Base-by-base conservation (phyloP, 2,329 filamentous ascomycete genomes). In the Penicillium janthinellum region DNA sequence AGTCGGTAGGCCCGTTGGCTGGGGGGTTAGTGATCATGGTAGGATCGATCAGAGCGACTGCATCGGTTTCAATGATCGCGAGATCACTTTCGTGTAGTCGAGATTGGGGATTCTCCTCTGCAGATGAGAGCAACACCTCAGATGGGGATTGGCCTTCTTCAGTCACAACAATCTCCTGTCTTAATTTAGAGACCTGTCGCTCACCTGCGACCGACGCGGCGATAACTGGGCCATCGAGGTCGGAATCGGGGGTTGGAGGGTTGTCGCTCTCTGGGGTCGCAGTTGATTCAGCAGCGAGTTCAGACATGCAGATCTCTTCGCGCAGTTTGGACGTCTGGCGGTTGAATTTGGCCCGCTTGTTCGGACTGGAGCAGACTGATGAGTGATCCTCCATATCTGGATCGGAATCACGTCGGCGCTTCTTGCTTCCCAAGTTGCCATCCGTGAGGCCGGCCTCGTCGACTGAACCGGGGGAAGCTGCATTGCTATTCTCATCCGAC, bases 261-360 rank as follows among this genome's bases (percentile, higher is more conserved):
- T 53, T 52, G 4, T 63, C 65, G 14, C 56, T 38, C 39, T 60
- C 61, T 11, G 50, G 55, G 7, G 64, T 60, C 7, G 52, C 41
- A 11, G 56, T 61, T 20, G 66, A 58, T 22, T 73, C 70, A 20
- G 67, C 63, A 5, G 68, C 54, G 22, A 71, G 56, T 38, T 76
- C 73, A 41, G 73, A 64, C 14, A 73, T 64, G 8, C 73, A 73
- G 14, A 78, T 65, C 35, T 77, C 74, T 48, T 75, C 71, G 48
- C 74, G 69, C 50, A 78, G 54, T 42, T 76, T 77, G 6, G 75
- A 77, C 22, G 63, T 64, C 39, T 71, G 72, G 5, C 67, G 70
- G 20, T 68, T 65, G 57, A 76, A 77, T 41, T 76, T 75, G 12
- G 62, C 60, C 39, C 71, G 63, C 56, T 75, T 77, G 34, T 65